A percentile compares a stretch with the other conserved stretches of the same genome.
These are phyloP conservation scores for Tolypocladium ophioglossoides DNA, from an alignment of 2,329 filamentous ascomycete genomes.

Conservation along the genomic window DNA sequence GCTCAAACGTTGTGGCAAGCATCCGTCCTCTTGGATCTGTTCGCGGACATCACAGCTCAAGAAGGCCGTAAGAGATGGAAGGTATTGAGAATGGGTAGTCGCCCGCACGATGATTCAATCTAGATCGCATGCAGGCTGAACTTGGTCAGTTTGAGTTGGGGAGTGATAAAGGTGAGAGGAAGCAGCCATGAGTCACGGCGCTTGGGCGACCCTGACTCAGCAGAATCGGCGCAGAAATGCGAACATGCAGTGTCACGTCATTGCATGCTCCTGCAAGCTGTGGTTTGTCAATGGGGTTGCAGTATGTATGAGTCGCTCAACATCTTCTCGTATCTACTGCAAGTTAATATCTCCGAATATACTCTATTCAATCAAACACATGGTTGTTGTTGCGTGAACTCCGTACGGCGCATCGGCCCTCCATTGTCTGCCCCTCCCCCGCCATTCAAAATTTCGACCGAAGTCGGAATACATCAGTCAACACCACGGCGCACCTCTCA, in stretches of 20 bases:
- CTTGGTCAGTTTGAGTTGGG: neutral
- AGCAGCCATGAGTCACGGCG: too few relatives aligned
- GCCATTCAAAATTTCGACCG: neutral
- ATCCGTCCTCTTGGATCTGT: conserved; percentile 11
- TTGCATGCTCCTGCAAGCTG: neutral
- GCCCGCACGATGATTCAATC: neutral
- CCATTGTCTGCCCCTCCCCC: neutral
- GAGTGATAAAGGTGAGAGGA: too few relatives aligned
- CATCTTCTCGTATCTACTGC: neutral
- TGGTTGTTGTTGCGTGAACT: too few relatives aligned
- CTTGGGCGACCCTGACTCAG: too few relatives aligned
- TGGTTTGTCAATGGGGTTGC: too few relatives aligned
- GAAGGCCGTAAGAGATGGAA: neutral
- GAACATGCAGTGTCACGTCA: too few relatives aligned
- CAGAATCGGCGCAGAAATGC: too few relatives aligned
- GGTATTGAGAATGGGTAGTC: neutral
- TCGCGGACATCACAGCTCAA: neutral
- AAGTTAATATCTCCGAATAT: too few relatives aligned
- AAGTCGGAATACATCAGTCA: too few relatives aligned
- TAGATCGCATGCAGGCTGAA: neutral
- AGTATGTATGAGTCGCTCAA: neutral
- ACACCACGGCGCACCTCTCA: too few relatives aligned
- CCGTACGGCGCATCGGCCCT: too few relatives aligned
- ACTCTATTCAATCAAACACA: too few relatives aligned
- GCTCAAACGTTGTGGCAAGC: conserved; percentile 13